Evolutionary conservation across 1,284 basidiomycete genomes (phyloP), one percentile per base, ranked within the genome.

Genomic region (Heterobasidion occidentale): DNA sequence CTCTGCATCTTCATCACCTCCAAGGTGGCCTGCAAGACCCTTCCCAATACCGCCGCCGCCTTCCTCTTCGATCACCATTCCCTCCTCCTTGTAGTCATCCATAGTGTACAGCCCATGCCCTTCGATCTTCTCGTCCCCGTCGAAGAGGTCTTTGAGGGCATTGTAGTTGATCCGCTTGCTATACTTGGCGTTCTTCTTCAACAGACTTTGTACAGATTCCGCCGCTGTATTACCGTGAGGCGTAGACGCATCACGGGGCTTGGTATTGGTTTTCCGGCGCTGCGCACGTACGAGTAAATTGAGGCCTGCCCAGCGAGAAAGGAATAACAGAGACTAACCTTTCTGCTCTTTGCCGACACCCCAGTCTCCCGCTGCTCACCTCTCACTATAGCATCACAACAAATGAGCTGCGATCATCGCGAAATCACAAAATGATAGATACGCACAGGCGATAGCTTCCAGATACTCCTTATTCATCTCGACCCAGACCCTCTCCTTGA

Each of bases 401-500:
- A 72, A 63, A 68, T 61, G 35, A 33, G 42, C 7, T 15, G 17
- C 42, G 9, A 42, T 42, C 11, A 42, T 3, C n/a, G 27, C 11
- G 48, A 35, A 38, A 33, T 51, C 46, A 19, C n/a, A 17, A 42
- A 46, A 51, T 9, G 34, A n/a, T 0, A 9, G n/a, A 58, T 56
- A 77, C 84, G 70, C 66, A 92, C 91, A 84, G 59, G 92, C 92
- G 49, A 95, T 77, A 36, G 90, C 86, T 68, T 97, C 92, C 52
- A 99, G 74, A 74, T 97, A 99, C 55, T 97, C 94, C 62, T 83
- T 84, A 72, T 99, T 99, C 68, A 94, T 79, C 71, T 96, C 94
- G 59, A 98, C 91, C 97, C 97, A 99, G 17, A 99, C 85, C 33
- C 94, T 85, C 66, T 96, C 94, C 69, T 95, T 97, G 66, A 94